Evolutionary conservation across 169 alveolate species (phyloP).

Genomic region (Miamiensis avidus): DNA sequence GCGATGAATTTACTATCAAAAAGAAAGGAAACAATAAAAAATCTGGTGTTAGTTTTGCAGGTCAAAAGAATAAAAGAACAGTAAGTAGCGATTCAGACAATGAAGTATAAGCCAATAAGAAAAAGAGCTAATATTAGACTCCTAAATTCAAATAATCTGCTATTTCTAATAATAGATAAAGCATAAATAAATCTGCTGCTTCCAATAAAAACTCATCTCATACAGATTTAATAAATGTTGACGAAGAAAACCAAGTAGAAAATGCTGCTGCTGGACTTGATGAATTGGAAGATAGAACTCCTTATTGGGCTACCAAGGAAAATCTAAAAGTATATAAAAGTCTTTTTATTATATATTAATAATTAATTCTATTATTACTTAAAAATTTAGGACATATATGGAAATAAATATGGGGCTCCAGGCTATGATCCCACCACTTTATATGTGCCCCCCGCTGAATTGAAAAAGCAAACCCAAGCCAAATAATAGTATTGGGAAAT

Average conservation of each 20-base stretch:
- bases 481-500: slow-evolving; percentile 98
- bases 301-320: slow-evolving; percentile 39
- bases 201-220: no score
- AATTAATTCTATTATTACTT: neutral
- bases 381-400: slow-evolving; percentile 82
- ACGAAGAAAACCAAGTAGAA: neutral
- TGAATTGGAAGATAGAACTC: slow-evolving; percentile 41
- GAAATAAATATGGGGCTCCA: slow-evolving; percentile 86
- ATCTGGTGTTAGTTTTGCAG: no score
- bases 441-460: slow-evolving; percentile 91
- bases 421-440: slow-evolving; percentile 93
- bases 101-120: no score
- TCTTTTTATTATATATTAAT: no score
- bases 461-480: slow-evolving; percentile 95
- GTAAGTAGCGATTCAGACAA: no score
- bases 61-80: no score
- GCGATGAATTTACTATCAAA: no score
- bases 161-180: no score
- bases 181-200: no score
- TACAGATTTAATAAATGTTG: neutral
- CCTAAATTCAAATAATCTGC: no score
- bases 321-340: neutral
- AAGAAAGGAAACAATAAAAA: no score
- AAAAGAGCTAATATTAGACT: no score
- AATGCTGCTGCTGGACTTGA: slow-evolving; percentile 1